These are phyloP conservation scores for Lipomyces starkeyi DNA, from an alignment of 805 yeast species.

Conservation along the genomic window DNA sequence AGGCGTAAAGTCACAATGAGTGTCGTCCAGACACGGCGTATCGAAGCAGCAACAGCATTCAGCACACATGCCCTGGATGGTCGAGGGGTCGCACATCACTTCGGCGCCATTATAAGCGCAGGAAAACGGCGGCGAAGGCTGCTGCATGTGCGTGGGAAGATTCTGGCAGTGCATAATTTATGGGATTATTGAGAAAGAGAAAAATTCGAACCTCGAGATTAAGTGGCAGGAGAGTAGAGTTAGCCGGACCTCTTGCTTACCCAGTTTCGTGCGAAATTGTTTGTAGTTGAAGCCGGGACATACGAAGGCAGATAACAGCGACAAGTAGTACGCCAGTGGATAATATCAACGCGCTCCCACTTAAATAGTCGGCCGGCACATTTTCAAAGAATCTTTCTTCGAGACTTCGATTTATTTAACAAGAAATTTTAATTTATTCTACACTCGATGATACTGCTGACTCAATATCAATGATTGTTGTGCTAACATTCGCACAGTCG, in stretches of 20 bases:
- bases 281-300: too few species aligned
- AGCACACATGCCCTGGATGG: slow-evolving; percentile 4
- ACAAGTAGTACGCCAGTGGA: too few species aligned
- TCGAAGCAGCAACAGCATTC: slow-evolving; percentile 30
- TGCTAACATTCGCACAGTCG: too few species aligned
- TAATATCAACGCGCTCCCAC: too few species aligned
- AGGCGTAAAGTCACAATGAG: slow-evolving; percentile 2
- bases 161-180: background rate
- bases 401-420: too few species aligned
- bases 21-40: slow-evolving; percentile 12
- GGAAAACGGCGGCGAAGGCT: background rate
- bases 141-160: background rate
- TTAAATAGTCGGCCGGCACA: too few species aligned
- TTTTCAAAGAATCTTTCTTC: too few species aligned
- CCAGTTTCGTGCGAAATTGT: too few species aligned
- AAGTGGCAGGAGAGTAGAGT: background rate
- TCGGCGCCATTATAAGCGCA: background rate
- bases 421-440: too few species aligned
- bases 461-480: too few species aligned
- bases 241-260: background rate
- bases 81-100: background rate
- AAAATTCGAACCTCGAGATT: background rate
- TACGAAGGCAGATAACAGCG: too few species aligned
- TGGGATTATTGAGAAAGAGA: background rate
- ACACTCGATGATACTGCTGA: too few species aligned